Base-by-base conservation (phyloP, 176 grass and related monocot genomes). In the Juncus inflexus region DNA sequence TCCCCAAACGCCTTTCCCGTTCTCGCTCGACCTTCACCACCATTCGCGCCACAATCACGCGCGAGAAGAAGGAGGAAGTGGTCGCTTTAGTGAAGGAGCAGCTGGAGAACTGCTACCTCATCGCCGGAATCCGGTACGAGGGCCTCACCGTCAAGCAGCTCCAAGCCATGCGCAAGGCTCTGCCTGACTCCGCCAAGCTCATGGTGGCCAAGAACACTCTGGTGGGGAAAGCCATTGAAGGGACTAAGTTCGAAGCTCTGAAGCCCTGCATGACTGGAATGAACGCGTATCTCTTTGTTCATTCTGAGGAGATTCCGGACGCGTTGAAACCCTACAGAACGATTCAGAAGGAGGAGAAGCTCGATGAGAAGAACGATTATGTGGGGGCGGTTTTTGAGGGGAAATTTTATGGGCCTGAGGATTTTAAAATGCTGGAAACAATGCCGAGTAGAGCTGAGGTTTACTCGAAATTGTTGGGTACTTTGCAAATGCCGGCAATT, bases 281-380 rank as follows among this genome's bases (percentile, higher is more conserved):
- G 92, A 96, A 96, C 43, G 92, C 92, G 55, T 96, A 86, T 79
- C 92, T 96, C 63, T 96, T 96, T 50, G 87, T 96, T 50, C 87
- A 89, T 70, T 91, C 87, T 35, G 92, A 96, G 75, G 92, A 96
- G 72, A 86, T 96, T 5, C 87, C 92, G 9, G 70, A 58, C 12
- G 84, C 84, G 28, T 70, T 96, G 63, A 91, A 91, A 51, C 92
- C 92, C 35, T 96, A 83, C 79, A 75, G 87, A 49, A 60, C 72
- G 2, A 85, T 96, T 70, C 92, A 96, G 74, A 78, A 83, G 66
- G 84, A 96, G 28, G 81, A 77, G 81, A 90, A 90, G 62, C 79
- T 96, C n/a, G 82, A 86, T 19, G 84, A 86, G 12, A 78, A 76
- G 66, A 96, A 96, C 50, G 92, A 91, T 77, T 96, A 91, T 73